A percentile compares a stretch with the other conserved stretches of the same genome.
Evolutionary conservation across 352 stramenopile genomes (phyloP).

Genomic region (Globisporangium yorkense): DNA sequence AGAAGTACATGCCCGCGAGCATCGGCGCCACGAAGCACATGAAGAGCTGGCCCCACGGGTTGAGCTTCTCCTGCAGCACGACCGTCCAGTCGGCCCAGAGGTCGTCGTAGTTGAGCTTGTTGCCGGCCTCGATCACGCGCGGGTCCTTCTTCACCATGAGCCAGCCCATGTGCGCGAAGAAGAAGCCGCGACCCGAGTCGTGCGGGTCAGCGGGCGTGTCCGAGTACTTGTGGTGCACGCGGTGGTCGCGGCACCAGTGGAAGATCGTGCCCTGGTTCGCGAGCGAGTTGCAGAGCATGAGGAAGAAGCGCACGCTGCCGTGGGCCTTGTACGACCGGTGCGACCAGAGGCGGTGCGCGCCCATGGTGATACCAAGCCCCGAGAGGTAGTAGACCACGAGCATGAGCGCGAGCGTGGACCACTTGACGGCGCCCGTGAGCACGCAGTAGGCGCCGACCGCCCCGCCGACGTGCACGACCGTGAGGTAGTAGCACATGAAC

Average conservation of each 20-base stretch:
- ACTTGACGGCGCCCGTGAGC: slow-evolving; percentile 48
- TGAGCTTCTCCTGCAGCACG: slow-evolving; percentile 96
- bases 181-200: slow-evolving; percentile 96
- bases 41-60: slow-evolving; percentile 89
- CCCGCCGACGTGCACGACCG: slow-evolving; percentile 90
- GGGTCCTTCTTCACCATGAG: slow-evolving; percentile 98
- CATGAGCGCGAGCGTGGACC: slow-evolving; percentile 87
- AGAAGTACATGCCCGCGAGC: slow-evolving; percentile 85
- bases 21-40: slow-evolving; percentile 97
- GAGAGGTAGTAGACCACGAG: slow-evolving; percentile 84
- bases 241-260: slow-evolving; percentile 98
- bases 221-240: slow-evolving; percentile 98
- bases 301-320: slow-evolving; percentile 86
- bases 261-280: slow-evolving; percentile 96
- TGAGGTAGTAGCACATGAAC: slow-evolving; percentile 98
- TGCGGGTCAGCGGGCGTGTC: slow-evolving; percentile 94
- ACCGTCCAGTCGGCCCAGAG: slow-evolving; percentile 90
- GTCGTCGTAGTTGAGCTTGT: slow-evolving; percentile 95
- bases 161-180: slow-evolving; percentile 99
- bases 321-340: slow-evolving; percentile 95
- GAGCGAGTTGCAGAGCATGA: slow-evolving; percentile 98
- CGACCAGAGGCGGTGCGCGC: slow-evolving; percentile 96
- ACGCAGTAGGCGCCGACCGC: slow-evolving; percentile 87
- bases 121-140: slow-evolving; percentile 78
- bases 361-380: slow-evolving; percentile 96